Evolutionary conservation across 163 green algal species (phyloP).

Genomic region (Chloroidium sp.): DNA sequence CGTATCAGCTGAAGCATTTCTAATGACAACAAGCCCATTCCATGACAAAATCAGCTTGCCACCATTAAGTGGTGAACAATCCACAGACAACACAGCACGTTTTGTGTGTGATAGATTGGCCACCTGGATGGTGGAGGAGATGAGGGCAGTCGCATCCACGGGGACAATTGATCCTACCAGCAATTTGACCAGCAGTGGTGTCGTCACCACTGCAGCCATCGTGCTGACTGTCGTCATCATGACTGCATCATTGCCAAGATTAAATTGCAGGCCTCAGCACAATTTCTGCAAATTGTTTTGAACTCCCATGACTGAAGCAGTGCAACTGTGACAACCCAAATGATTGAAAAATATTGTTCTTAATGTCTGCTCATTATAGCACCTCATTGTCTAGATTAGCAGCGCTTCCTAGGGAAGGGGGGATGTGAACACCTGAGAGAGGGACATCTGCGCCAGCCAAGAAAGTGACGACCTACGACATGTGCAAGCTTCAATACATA

Average conservation of each 20-base stretch:
- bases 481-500: no score
- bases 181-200: constrained; percentile 63
- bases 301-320: no score
- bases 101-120: no score
- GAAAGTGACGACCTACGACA: constrained; percentile 33
- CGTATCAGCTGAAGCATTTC: background rate
- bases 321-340: no score
- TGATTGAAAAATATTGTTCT: no score
- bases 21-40: background rate
- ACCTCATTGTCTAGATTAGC: no score
- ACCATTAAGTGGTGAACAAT: background rate
- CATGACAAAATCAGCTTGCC: background rate
- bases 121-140: constrained; percentile 39
- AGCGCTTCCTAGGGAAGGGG: no score
- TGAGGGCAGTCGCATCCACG: constrained; percentile 43
- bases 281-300: no score
- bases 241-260: constrained; percentile 19
- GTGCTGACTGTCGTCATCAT: constrained; percentile 58
- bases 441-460: constrained; percentile 57
- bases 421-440: constrained; percentile 20
- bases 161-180: constrained; percentile 70
- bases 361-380: no score
- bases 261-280: no score
- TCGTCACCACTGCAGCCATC: constrained; percentile 54
- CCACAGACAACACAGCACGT: background rate